Conservation (phyloP, 352 stramenopile genomes). For the Phytophthora macrochlamydospora region DNA sequence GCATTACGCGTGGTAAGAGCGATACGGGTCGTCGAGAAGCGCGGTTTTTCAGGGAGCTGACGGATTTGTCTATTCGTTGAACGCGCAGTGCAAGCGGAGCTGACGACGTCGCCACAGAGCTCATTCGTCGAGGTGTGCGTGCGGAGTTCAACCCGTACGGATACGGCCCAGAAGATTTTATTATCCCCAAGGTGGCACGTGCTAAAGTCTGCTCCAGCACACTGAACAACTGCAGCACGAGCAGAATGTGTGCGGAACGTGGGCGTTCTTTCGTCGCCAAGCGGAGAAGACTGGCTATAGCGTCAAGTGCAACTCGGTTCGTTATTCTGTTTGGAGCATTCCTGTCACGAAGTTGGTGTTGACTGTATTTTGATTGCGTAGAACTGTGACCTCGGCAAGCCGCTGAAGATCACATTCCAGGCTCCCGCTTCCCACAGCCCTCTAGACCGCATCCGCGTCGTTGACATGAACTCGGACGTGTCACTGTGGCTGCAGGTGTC, state of each 20-base stretch:
- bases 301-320: slow-evolving; percentile 77
- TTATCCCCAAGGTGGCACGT: slow-evolving; percentile 79
- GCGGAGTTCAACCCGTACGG: slow-evolving; percentile 87
- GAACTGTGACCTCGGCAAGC: slow-evolving; percentile 84
- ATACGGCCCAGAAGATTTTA: slow-evolving; percentile 85
- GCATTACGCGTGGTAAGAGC: slow-evolving; percentile 82
- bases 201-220: slow-evolving; percentile 88
- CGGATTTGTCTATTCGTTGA: neutral
- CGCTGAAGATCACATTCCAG: slow-evolving; percentile 79
- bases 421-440: slow-evolving; percentile 69
- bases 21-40: neutral
- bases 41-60: neutral
- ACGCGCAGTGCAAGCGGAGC: slow-evolving; percentile 67
- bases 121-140: slow-evolving; percentile 70
- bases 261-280: slow-evolving; percentile 80
- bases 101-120: slow-evolving; percentile 70
- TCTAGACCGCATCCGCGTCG: slow-evolving; percentile 81
- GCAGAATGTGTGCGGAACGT: slow-evolving; percentile 74
- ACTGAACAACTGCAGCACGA: slow-evolving; percentile 88
- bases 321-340: slow-evolving; percentile 8
- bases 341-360: neutral
- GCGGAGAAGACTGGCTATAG: slow-evolving; percentile 67
- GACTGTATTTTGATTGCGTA: slow-evolving; percentile 24
- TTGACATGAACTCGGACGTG: slow-evolving; percentile 87
- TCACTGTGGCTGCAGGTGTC: slow-evolving; percentile 86